These are phyloP conservation scores for Pseudophaeomoniella oleicola DNA, from an alignment of 2,329 filamentous ascomycete genomes.

Conservation along the genomic window DNA sequence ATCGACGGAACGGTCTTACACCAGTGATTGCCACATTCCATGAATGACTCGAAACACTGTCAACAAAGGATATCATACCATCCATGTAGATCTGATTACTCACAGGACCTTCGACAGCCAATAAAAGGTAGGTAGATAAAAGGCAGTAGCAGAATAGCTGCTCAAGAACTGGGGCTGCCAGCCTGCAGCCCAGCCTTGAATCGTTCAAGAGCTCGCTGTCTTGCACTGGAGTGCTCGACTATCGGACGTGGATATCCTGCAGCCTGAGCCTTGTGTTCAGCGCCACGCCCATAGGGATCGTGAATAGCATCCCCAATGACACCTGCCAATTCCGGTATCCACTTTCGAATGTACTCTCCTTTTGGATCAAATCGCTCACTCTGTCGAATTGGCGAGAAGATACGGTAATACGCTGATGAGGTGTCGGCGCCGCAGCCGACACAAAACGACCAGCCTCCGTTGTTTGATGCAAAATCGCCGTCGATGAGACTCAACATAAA, in stretches of 20 bases:
- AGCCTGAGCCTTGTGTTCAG: conserved; percentile 42
- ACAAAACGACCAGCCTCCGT: conserved; percentile 53
- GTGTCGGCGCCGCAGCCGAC: conserved; percentile 64
- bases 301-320: conserved; percentile 59
- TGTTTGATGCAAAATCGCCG: conserved; percentile 68
- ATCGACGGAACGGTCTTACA: no score
- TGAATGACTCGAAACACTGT: no score
- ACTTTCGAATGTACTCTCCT: conserved; percentile 67
- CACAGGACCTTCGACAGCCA: no score
- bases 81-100: no score
- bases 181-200: conserved; percentile 60
- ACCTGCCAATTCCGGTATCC: conserved; percentile 56
- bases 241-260: conserved; percentile 60
- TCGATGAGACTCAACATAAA: conserved; percentile 75
- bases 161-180: no score
- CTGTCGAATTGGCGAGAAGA: conserved; percentile 77
- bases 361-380: conserved; percentile 72
- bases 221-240: conserved; percentile 56
- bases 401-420: conserved; percentile 79
- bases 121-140: no score
- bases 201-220: conserved; percentile 51
- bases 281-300: conserved; percentile 61
- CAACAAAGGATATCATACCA: no score
- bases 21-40: no score
- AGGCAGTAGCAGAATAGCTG: no score